Percentiles rank a stretch among this genome's conserved stretches.
phyloP scores from a whole-genome alignment of 2,329 filamentous ascomycete species.

The Ophiostoma novo-ulmi region DNA sequence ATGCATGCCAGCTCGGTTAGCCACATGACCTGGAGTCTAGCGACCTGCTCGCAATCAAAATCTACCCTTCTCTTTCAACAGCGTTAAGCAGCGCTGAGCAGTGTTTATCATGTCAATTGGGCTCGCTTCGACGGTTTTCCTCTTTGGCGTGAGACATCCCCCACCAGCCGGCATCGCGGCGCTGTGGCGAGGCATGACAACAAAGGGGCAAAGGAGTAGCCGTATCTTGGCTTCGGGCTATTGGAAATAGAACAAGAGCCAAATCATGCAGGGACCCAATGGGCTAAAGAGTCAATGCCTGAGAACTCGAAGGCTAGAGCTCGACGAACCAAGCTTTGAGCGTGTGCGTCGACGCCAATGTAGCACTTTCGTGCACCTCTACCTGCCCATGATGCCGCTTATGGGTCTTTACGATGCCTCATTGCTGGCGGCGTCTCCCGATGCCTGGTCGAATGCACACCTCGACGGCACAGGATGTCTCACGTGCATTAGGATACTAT shows the following conservation, averaged over 20 bases:
- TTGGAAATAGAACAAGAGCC: background rate
- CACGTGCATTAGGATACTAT: background rate
- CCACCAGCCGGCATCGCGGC: background rate
- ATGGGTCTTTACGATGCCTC: background rate
- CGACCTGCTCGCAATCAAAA: background rate
- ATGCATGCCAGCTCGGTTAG: background rate
- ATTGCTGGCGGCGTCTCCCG: background rate
- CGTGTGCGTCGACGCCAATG: background rate
- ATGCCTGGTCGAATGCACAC: background rate
- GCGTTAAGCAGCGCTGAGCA: no score
- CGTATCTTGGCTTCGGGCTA: background rate
- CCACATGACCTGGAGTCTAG: background rate
- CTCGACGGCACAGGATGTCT: background rate
- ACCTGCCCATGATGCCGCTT: background rate
- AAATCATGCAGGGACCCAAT: background rate
- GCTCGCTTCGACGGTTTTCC: background rate
- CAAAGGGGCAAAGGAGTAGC: background rate
- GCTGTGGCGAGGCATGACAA: slow-evolving; percentile 2
- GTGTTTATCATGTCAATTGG: background rate
- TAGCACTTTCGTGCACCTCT: background rate
- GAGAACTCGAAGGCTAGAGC: background rate
- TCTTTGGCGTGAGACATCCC: slow-evolving; percentile 8
- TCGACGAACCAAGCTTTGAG: background rate
- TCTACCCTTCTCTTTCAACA: background rate
- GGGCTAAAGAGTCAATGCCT: background rate